These are phyloP conservation scores for Aspergillus sclerotioniger DNA, from an alignment of 495 filamentous ascomycete genomes.

Conservation along the genomic window DNA sequence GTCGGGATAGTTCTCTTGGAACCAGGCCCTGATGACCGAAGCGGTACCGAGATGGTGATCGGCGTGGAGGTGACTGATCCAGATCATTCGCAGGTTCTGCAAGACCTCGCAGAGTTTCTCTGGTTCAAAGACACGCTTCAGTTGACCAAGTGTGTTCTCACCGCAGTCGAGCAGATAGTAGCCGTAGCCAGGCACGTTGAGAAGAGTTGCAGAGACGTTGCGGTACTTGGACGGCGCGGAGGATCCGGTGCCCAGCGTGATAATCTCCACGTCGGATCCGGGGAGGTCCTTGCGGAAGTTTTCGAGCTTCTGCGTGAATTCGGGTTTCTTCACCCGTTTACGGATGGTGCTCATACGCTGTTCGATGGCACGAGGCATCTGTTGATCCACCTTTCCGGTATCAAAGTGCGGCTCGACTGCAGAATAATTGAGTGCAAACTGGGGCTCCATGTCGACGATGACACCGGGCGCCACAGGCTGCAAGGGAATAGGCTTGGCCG, in stretches of 20 bases:
- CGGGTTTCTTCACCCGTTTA: conserved; percentile 25
- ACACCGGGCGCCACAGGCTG: conserved; percentile 47
- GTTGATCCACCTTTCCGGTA: conserved; percentile 32
- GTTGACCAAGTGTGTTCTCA: conserved; percentile 90
- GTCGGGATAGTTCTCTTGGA: conserved; percentile 47
- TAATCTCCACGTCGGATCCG: conserved; percentile 73
- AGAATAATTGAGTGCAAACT: conserved; percentile 50
- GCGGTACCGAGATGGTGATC: conserved; percentile 91
- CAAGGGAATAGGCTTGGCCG: conserved; percentile 22
- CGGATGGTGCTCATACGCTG: conserved; percentile 30
- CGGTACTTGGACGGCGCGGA: conserved; percentile 86
- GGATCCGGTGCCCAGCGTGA: conserved; percentile 87
- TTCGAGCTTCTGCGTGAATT: conserved; percentile 32
- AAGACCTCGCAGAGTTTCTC: conserved; percentile 66
- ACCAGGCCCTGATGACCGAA: conserved; percentile 77
- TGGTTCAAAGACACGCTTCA: conserved; percentile 67
- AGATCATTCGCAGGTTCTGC: conserved; percentile 76
- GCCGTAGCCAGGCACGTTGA: conserved; percentile 79
- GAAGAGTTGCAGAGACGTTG: conserved; percentile 86
- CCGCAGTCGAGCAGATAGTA: conserved; percentile 88
- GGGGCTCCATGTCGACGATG: conserved; percentile 64
- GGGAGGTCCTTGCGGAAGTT: conserved; percentile 54
- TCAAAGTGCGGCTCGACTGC: conserved; percentile 54
- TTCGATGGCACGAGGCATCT: conserved; percentile 46
- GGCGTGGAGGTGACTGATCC: conserved; percentile 93